Percentiles rank a stretch among this genome's conserved stretches.
Evolutionary conservation across 2,329 filamentous ascomycete genomes (phyloP).

Genomic region (Zasmidium citrigriseum): DNA sequence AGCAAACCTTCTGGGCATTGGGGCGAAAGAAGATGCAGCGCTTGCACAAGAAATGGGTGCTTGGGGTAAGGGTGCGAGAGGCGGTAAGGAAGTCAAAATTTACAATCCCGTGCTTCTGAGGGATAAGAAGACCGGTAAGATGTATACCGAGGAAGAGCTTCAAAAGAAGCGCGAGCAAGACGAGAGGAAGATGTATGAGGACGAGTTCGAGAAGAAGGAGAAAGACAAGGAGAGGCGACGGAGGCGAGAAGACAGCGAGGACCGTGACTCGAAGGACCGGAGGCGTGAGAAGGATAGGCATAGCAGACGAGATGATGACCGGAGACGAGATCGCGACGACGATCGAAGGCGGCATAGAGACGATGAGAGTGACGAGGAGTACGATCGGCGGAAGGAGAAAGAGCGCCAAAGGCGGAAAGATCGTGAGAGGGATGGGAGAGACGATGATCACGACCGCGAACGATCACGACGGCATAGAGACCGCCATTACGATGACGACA

Average conservation of each 20-base stretch:
- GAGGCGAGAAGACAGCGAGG: slow-evolving; percentile 16
- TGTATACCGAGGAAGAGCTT: slow-evolving; percentile 63
- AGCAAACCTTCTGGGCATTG: slow-evolving; percentile 81
- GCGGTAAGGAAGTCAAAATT: slow-evolving; percentile 56
- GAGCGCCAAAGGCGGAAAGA: slow-evolving; percentile 25
- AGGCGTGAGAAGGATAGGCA: slow-evolving; percentile 19
- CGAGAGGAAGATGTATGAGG: slow-evolving; percentile 50
- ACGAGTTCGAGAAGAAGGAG: slow-evolving; percentile 43
- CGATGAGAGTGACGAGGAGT: slow-evolving; percentile 28
- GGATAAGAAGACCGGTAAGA: slow-evolving; percentile 64
- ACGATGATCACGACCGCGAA: slow-evolving; percentile 16
- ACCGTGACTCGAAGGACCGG: slow-evolving; percentile 17
- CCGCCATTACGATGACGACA: slow-evolving; percentile 22
- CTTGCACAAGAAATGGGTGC: slow-evolving; percentile 71
- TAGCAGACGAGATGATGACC: slow-evolving; percentile 15
- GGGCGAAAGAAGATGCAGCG: slow-evolving; percentile 73
- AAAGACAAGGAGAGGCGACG: slow-evolving; percentile 37
- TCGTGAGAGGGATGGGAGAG: slow-evolving; percentile 16
- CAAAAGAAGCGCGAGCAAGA: slow-evolving; percentile 45
- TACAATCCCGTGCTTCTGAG: slow-evolving; percentile 64
- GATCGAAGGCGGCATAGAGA: slow-evolving; percentile 23
- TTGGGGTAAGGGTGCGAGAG: slow-evolving; percentile 69
- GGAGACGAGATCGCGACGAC: slow-evolving; percentile 20
- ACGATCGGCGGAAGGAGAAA: slow-evolving; percentile 30
- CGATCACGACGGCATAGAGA: slow-evolving; percentile 27